Conservation (phyloP, 2,329 filamentous ascomycete species). For the Cephalotrichum gorgonifer region DNA sequence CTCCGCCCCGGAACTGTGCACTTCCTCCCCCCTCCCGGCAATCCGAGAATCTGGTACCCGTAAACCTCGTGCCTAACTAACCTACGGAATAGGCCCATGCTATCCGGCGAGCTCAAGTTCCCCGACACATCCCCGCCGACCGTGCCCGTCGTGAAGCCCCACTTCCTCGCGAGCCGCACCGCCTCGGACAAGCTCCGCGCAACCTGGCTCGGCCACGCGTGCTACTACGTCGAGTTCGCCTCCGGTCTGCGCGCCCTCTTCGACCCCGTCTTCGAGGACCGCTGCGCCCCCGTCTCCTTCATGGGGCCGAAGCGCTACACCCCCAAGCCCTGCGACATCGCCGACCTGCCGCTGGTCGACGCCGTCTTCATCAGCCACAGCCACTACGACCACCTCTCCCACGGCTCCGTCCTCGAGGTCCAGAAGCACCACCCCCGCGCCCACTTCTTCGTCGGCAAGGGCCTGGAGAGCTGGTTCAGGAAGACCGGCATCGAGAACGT, state of each 20-base stretch:
- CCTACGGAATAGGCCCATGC: constrained; percentile 14
- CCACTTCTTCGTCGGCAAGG: constrained; percentile 81
- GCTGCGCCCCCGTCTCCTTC: constrained; percentile 67
- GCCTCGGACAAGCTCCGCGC: constrained; percentile 56
- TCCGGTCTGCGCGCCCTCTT: constrained; percentile 80
- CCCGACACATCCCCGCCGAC: constrained; percentile 57
- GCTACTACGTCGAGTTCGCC: constrained; percentile 86
- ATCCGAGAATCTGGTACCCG: not conserved
- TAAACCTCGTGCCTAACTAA: not conserved
- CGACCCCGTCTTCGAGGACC: constrained; percentile 84
- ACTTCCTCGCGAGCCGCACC: constrained; percentile 52
- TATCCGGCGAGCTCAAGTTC: constrained; percentile 25
- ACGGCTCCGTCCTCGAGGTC: constrained; percentile 63
- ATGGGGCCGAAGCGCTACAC: constrained; percentile 71
- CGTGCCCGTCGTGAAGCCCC: constrained; percentile 55
- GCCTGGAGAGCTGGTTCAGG: constrained; percentile 74
- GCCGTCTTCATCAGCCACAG: constrained; percentile 77
- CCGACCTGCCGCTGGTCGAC: constrained; percentile 68
- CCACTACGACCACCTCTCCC: constrained; percentile 87
- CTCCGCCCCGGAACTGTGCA: no score
- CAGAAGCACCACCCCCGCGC: constrained; percentile 61
- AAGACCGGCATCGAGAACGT: constrained; percentile 61
- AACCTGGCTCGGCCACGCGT: constrained; percentile 93
- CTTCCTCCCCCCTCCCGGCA: not conserved
- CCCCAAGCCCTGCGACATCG: constrained; percentile 61